Base-by-base conservation (phyloP, 2,329 filamentous ascomycete species). In the Ophiostoma fasciatum region DNA sequence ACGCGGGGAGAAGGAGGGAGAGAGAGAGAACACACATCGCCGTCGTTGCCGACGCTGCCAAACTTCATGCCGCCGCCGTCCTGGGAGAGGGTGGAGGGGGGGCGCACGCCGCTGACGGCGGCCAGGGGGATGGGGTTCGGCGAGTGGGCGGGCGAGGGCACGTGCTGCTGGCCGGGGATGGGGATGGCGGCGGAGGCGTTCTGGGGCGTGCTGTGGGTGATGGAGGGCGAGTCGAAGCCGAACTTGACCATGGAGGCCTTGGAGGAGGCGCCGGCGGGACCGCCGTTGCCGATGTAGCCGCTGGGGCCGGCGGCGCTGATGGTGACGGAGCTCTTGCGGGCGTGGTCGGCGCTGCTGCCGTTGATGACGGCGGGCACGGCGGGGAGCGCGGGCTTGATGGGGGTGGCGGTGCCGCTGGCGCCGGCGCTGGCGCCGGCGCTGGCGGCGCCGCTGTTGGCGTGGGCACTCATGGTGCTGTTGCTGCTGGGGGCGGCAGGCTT, bases 41-140 rank as follows among this genome's bases (percentile, higher is more conserved):
- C 80, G 53, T 92, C 82, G 50, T 76, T 77, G 49, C 71, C 74
- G 47, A 88, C 78, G 59, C 81, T 87, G 46, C 87, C 87, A 63
- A 94, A 94, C 35, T 82, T 72, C 56, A 78, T 76, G 51, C 74
- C 78, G 31, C 57, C 56, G 37, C 71, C 71, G 47, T 79, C 74
- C 45, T 76, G 76, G 47, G 78, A 68, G 45, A 84, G 69, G 45
- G 71, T 72, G 23, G 83, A 79, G 30, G 85, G 84, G 48, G 87
- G 87, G 50, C 84, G 83, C 48, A 85, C 84, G 51, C 85, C 90
- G 51, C 78, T 82, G 23, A 78, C 77, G 37, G 79, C 74, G 35
- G 85, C 83, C 57, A 88, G 82, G 22, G 90, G 88, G 48, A 96
- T 96, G 5, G 90, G 90, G 28, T 83, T 88, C 4, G 90, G 90